phyloP scores from a whole-genome alignment of 2,329 filamentous ascomycete genomes.

The Xylaria polymorpha region DNA sequence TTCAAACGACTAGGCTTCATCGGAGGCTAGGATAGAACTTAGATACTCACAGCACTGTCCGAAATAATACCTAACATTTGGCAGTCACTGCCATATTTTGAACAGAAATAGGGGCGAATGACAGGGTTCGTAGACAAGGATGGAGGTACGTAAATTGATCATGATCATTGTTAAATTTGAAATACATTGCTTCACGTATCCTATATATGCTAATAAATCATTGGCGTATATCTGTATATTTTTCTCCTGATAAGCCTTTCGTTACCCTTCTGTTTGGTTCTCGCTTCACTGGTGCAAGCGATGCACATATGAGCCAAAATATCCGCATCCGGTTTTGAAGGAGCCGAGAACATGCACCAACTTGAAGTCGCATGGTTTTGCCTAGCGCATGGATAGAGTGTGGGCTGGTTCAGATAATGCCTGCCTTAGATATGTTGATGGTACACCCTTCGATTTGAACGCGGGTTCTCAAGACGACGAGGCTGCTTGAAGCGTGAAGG shows the following conservation, averaged over 20 bases:
- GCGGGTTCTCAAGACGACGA: background rate
- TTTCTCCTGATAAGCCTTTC: background rate
- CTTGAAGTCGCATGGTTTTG: background rate
- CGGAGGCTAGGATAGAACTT: background rate
- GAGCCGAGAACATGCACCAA: background rate
- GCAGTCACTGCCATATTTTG: background rate
- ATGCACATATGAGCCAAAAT: background rate
- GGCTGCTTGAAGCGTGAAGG: background rate
- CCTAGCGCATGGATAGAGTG: background rate
- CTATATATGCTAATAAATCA: conserved; percentile 11
- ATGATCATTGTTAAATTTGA: conserved; percentile 16
- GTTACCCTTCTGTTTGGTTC: background rate
- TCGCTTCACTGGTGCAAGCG: background rate
- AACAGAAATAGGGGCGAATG: no score
- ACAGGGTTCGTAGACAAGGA: background rate
- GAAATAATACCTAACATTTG: background rate
- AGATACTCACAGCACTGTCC: background rate
- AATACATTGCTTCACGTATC: conserved; percentile 13
- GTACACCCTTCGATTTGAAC: background rate
- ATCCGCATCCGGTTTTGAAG: background rate
- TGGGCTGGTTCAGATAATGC: background rate
- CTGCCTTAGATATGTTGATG: background rate
- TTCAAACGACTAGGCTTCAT: background rate
- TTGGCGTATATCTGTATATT: background rate
- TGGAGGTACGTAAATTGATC: background rate